Base-by-base conservation (phyloP, 176 grass and related monocot genomes). In the Zoysia japonica region DNA sequence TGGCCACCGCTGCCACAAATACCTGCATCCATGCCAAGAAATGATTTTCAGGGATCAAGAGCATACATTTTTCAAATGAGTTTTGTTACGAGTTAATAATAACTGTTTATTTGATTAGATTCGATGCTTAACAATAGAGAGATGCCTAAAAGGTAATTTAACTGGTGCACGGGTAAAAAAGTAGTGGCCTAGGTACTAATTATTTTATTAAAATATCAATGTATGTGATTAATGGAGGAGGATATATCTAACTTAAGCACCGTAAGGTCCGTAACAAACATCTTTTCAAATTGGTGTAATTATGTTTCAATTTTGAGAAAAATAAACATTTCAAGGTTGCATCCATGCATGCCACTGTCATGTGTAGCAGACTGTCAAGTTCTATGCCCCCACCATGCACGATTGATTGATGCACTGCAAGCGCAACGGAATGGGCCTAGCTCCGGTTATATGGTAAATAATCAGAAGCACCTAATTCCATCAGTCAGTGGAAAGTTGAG, bases 1-100 rank as follows among this genome's bases (percentile, higher is more conserved):
- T 91, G 28, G 71, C 87, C 47, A 93, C 83, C 14, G 94, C 88
- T 6, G 89, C 94, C 3, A 97, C 84, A 42, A 97, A 86, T 9
- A 97, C 94, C 94, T 97, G 60, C 0, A 62, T 40, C 5, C 2
- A 71, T 3, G 56, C 1, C 9, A 20, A 2, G 8, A 2, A 11
- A 69, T 51, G 7, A 65, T 16, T 4, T 41, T 5, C 19, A 28
- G 9, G 38, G 2, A 0, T 5, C 40, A 35, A 76, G 39, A 7
- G 45, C 8, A 7, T 7, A 47, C 5, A 47, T 1, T 47, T 28
- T 28, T 28, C 28, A 28, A 28, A 28, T 28, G 28, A 28, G 28
- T 28, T 28, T 28, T 28, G 28, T 28, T 28, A 28, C 28, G 28
- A 28, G 28, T 28, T 28, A 28, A 28, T 28, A 28, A 28, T 28